These are phyloP conservation scores for Trametes meyenii DNA, from an alignment of 768 basidiomycete species.

Conservation along the genomic window DNA sequence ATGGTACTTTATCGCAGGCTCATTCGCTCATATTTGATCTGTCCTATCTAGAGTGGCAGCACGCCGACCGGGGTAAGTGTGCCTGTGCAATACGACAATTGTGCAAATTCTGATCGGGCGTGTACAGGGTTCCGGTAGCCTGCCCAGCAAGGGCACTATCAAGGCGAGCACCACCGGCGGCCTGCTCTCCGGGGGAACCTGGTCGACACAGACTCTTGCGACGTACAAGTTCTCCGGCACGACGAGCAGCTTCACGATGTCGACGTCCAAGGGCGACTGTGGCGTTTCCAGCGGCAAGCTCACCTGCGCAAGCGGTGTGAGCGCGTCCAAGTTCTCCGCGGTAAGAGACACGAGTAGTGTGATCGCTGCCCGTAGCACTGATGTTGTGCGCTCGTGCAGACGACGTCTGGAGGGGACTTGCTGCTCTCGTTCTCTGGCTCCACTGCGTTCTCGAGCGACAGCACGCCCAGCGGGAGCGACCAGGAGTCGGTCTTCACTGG, in stretches of 20 bases:
- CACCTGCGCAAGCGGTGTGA: constrained; percentile 54
- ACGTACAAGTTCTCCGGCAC: constrained; percentile 55
- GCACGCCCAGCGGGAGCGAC: constrained; percentile 52
- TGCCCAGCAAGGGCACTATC: constrained; percentile 53
- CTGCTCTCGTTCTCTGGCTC: constrained; percentile 54
- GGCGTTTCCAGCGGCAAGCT: constrained; percentile 50
- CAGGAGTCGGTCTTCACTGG: constrained; percentile 40
- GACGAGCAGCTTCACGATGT: constrained; percentile 55
- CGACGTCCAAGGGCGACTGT: constrained; percentile 61
- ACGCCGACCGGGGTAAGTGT: constrained; percentile 21
- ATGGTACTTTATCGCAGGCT: not conserved
- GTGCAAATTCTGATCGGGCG: not conserved
- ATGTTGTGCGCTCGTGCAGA: too few species aligned
- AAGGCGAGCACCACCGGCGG: constrained; percentile 49
- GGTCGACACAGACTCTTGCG: constrained; percentile 63
- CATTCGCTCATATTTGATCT: not conserved
- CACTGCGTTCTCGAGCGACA: constrained; percentile 53
- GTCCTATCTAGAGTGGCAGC: constrained; percentile 12
- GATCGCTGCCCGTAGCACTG: too few species aligned
- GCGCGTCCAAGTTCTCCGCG: constrained; percentile 50
- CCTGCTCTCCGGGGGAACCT: constrained; percentile 56
- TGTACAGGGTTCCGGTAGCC: constrained; percentile 18
- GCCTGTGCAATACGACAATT: not conserved
- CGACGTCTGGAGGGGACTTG: constrained; percentile 46
- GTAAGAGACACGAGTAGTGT: constrained; percentile 31